phyloP scores from a whole-genome alignment of 2,329 filamentous ascomycete genomes.

The Cladosporium sp. region DNA sequence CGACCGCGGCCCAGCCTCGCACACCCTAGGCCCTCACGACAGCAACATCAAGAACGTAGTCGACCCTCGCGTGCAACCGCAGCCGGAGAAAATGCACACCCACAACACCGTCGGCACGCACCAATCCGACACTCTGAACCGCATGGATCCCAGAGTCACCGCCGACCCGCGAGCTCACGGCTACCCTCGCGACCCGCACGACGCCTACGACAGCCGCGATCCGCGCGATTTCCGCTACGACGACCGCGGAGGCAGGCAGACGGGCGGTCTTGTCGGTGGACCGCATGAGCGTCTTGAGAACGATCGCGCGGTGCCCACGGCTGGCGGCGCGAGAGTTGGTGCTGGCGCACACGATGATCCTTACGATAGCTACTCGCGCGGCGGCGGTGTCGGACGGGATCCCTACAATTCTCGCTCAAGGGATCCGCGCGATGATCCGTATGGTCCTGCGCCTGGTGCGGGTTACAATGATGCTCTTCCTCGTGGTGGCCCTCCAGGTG shows the following conservation, averaged over 20 bases:
- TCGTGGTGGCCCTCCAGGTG: not conserved
- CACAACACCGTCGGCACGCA: conserved; percentile 10
- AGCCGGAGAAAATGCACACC: conserved; percentile 8
- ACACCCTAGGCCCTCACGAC: conserved; percentile 20
- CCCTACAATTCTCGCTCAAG: not conserved
- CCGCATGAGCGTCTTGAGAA: conserved; percentile 9
- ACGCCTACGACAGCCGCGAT: conserved; percentile 12
- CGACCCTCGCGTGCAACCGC: conserved; percentile 18
- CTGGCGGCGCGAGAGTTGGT: conserved; percentile 2
- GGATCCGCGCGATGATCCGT: not conserved
- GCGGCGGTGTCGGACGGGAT: not conserved
- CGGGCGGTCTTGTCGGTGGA: conserved; percentile 3
- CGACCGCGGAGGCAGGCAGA: not conserved
- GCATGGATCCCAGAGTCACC: conserved; percentile 19
- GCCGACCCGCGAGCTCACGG: conserved; percentile 7
- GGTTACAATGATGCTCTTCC: not conserved
- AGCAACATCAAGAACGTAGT: conserved; percentile 20
- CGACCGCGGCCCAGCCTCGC: not conserved
- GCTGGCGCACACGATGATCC: not conserved
- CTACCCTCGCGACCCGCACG: conserved; percentile 11
- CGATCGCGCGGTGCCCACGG: conserved; percentile 1
- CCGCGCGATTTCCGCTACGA: conserved; percentile 4
- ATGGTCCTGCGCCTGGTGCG: not conserved
- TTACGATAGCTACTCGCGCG: not conserved
- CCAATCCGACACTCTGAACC: conserved; percentile 20